Base-by-base conservation (phyloP, 2,329 filamentous ascomycete genomes). In the Madurella fahalii region DNA sequence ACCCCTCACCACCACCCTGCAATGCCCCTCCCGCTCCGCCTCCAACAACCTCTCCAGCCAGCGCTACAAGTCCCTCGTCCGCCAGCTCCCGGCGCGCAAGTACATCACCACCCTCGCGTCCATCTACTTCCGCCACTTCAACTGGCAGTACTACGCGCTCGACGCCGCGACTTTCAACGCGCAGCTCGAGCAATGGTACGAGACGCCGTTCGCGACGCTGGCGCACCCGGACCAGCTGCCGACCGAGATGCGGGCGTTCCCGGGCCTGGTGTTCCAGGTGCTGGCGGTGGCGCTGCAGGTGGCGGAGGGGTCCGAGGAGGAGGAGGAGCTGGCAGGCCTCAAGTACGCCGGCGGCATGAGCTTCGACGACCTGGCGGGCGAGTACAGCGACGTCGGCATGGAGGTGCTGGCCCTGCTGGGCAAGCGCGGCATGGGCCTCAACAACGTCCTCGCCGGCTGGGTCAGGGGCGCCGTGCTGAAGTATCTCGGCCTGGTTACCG, bases 291-390 rank as follows among this genome's bases (percentile, higher is more conserved):
- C 79, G 15, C 67, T 86, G 41, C 70, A 85, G 48, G 74, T 77
- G 32, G 70, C 84, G 0, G 69, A 74, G 2, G 25, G 25, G 25
- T 4, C 25, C 25, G 72, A 73, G 9, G 68, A 74, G 9, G 74
- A 80, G 31, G 67, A 74, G 40, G 74, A 70, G 4, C 81, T 83
- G 44, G 77, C 81, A 30, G 72, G 75, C 2, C 70, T 86, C 47
- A 84, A 84, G 64, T 83, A 84, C 61, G 77, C 79, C 1, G 76
- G 74, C 2, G 77, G 74, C 46, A 83, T 83, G 78, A 78, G 77
- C 2, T 82, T 84, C 56, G 80, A 84, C 64, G 80, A 84, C 48
- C 67, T 86, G 17, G 81, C 82, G 2, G 69, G 72, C 15, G 82
- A 84, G 53, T 85, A 84, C 62, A 84, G 81, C 61, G 81, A 85